A percentile compares a stretch with the other conserved stretches of the same genome.
Conservation (phyloP, 257 asterid genomes). For the Nicotiana tabacum region DNA sequence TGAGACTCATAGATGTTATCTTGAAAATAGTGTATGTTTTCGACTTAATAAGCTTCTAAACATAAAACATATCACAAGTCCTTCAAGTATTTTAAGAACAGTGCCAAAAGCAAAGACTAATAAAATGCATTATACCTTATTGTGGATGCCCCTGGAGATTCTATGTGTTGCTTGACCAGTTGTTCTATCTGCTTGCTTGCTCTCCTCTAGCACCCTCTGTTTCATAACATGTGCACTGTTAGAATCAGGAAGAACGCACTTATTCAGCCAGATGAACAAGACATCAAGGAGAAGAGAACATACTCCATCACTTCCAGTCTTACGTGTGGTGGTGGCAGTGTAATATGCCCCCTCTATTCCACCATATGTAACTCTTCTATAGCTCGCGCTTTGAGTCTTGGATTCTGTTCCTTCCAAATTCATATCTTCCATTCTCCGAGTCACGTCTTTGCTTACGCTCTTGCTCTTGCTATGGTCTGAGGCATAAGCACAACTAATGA, state of each 20-base stretch:
- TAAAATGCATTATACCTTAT: constrained; percentile 44
- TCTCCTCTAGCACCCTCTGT: constrained; percentile 70
- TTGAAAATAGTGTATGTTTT: no score
- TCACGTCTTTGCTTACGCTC: constrained; percentile 17
- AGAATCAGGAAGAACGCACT: background rate
- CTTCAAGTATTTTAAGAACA: background rate
- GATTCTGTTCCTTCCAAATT: constrained; percentile 24
- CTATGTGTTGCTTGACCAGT: constrained; percentile 80
- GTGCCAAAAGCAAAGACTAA: background rate
- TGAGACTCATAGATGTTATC: no score
- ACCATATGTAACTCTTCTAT: constrained; percentile 70
- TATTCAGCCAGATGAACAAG: background rate
- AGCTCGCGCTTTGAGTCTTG: constrained; percentile 33
- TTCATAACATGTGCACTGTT: background rate
- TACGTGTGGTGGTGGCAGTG: constrained; percentile 54
- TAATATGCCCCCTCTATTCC: constrained; percentile 70
- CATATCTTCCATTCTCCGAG: constrained; percentile 8
- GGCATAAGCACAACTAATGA: background rate
- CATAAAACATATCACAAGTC: background rate
- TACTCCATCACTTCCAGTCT: constrained; percentile 64
- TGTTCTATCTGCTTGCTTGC: constrained; percentile 68
- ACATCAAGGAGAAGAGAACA: constrained; percentile 9
- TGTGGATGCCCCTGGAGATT: constrained; percentile 75
- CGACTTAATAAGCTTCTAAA: background rate
- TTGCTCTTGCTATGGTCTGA: constrained; percentile 33